Conservation (phyloP, 768 basidiomycete species). For the Hygrophorus russula region DNA sequence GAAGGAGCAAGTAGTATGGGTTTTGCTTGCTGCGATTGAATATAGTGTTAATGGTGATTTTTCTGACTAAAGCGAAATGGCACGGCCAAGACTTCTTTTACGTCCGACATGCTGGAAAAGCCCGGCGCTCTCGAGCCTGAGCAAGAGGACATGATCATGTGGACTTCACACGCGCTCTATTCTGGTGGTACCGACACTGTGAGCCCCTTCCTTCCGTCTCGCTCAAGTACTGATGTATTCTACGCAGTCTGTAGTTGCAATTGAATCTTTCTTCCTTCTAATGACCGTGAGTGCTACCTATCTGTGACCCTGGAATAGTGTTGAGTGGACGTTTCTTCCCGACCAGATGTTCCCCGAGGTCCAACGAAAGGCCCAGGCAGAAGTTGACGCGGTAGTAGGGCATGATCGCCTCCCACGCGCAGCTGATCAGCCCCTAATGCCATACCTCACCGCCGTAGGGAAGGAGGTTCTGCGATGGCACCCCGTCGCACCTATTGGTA, state of each 20-base stretch:
- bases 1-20: constrained; percentile 33
- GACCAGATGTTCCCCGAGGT: constrained; percentile 24
- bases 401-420: constrained; percentile 25
- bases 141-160: neutral
- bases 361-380: constrained; percentile 39
- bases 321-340: neutral
- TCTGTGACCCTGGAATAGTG: too few relatives aligned
- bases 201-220: neutral
- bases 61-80: constrained; percentile 23
- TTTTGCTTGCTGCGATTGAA: constrained; percentile 1
- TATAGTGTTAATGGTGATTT: neutral
- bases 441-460: constrained; percentile 35
- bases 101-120: constrained; percentile 1
- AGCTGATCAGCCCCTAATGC: constrained; percentile 31
- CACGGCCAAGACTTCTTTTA: constrained; percentile 19
- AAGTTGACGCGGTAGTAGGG: constrained; percentile 34
- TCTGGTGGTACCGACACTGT: neutral
- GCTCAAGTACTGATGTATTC: neutral
- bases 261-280: neutral
- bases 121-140: neutral
- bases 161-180: neutral
- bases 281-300: neutral
- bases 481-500: constrained; percentile 33
- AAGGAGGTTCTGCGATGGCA: constrained; percentile 41
- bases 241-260: neutral